A percentile compares a stretch with the other conserved stretches of the same genome.
Conservation (phyloP, 148 eudicot species). For the Diospyros lotus region DNA sequence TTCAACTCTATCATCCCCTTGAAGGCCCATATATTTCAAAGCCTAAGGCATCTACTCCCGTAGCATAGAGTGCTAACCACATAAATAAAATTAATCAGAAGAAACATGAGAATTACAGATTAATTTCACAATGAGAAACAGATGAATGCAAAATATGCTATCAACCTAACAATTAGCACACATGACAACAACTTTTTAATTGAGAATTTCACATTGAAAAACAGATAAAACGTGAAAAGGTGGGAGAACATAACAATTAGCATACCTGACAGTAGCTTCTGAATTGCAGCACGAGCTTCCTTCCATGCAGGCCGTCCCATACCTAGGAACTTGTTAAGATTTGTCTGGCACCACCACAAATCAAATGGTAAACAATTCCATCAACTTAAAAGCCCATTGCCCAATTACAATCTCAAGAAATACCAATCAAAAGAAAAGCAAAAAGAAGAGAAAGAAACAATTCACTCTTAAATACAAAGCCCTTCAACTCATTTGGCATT, state of each 20-base stretch:
- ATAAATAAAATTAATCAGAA: neutral
- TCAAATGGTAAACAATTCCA: neutral
- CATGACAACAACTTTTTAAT: conserved; percentile 84
- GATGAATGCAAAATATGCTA: neutral
- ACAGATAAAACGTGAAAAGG: neutral
- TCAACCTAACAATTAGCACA: conserved; percentile 17
- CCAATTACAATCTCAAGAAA: neutral
- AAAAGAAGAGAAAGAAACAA: too few species aligned
- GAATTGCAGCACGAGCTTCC: conserved; percentile 89
- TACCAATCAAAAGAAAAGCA: neutral
- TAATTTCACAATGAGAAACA: neutral
- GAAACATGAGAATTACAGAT: neutral
- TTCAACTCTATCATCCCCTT: neutral
- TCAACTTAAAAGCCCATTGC: neutral
- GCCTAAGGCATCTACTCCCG: neutral
- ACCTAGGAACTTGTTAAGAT: conserved; percentile 70
- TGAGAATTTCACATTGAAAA: conserved; percentile 7
- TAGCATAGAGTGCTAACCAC: neutral
- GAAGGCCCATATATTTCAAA: neutral
- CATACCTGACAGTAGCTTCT: conserved; percentile 78
- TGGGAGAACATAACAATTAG: neutral
- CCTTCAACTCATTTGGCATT: too few species aligned
- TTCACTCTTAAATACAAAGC: too few species aligned
- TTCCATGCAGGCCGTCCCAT: conserved; percentile 95
- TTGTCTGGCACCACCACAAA: conserved; percentile 45